Percentiles rank a stretch among this genome's conserved stretches.
These are phyloP conservation scores for Ceratonia siliqua DNA, from an alignment of 306 rosid genomes.

Conservation along the genomic window DNA sequence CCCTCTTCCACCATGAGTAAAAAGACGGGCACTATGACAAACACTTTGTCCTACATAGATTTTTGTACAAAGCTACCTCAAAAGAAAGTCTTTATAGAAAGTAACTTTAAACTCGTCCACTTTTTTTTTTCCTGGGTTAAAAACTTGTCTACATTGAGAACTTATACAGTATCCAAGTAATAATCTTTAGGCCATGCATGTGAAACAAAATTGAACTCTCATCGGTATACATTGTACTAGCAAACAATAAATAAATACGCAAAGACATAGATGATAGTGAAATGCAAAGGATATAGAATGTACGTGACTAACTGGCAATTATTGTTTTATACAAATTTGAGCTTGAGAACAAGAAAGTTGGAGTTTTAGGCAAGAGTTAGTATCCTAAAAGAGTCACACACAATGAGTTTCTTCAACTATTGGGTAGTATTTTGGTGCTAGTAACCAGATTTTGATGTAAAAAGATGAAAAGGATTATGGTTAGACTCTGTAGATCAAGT, in stretches of 20 bases:
- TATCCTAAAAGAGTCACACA: neutral
- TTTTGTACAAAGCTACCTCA: conserved; percentile 21
- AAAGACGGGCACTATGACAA: conserved; percentile 14
- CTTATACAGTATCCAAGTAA: neutral
- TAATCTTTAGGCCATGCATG: conserved; percentile 8
- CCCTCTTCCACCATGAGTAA: conserved; percentile 13
- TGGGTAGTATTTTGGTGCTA: no score
- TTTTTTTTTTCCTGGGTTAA: neutral
- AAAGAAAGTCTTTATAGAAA: conserved; percentile 38
- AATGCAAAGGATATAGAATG: neutral
- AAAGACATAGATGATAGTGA: neutral
- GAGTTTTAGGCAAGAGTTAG: neutral
- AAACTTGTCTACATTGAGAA: conserved; percentile 13
- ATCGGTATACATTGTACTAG: neutral
- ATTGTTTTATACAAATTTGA: neutral
- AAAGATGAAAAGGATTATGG: neutral
- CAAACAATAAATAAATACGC: neutral
- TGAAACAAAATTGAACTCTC: conserved; percentile 9
- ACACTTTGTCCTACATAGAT: conserved; percentile 34
- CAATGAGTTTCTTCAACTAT: no score
- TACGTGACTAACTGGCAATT: neutral
- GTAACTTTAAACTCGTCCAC: conserved; percentile 30
- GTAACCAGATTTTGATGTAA: neutral
- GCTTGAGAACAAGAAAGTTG: neutral
- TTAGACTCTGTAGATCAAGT: neutral